A percentile compares a stretch with the other conserved stretches of the same genome.
Conservation (phyloP, 2,329 filamentous ascomycete species). For the Moelleriella libera region DNA sequence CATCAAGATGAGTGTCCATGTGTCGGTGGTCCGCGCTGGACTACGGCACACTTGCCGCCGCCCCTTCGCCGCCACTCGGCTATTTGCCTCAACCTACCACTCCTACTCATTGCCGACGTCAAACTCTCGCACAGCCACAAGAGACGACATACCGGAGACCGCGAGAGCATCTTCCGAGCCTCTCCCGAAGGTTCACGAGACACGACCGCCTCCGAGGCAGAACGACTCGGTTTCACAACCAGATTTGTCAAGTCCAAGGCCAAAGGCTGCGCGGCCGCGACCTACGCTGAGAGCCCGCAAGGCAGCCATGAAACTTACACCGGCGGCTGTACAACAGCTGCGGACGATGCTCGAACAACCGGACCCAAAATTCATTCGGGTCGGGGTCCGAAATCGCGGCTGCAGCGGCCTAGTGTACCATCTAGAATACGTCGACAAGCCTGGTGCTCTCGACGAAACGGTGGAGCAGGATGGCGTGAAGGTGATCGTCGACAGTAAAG, state of each 20-base stretch:
- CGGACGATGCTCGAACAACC: slow-evolving; percentile 67
- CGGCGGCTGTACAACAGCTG: slow-evolving; percentile 67
- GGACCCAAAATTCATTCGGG: slow-evolving; percentile 81
- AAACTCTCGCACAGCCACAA: slow-evolving; percentile 24
- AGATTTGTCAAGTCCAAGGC: slow-evolving; percentile 55
- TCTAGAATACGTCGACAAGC: slow-evolving; percentile 87
- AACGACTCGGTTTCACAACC: slow-evolving; percentile 5
- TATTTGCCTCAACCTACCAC: slow-evolving; percentile 28
- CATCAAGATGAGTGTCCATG: slow-evolving; percentile 27
- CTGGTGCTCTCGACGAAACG: slow-evolving; percentile 75
- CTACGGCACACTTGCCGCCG: slow-evolving; percentile 26
- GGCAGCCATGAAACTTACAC: slow-evolving; percentile 78
- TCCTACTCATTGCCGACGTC: slow-evolving; percentile 34
- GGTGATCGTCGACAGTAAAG: slow-evolving; percentile 93
- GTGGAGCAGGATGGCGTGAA: slow-evolving; percentile 94
- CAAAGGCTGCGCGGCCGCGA: slow-evolving; percentile 31
- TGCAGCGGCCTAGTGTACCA: slow-evolving; percentile 91
- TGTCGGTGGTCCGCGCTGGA: slow-evolving; percentile 25
- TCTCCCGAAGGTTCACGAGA: slow-evolving; percentile 37
- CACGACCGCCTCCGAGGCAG: slow-evolving; percentile 24
- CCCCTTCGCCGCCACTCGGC: slow-evolving; percentile 24
- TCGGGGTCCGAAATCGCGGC: slow-evolving; percentile 85
- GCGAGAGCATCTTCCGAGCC: slow-evolving; percentile 30
- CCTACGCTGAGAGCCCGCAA: slow-evolving; percentile 51
- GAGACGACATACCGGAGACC: slow-evolving; percentile 29